These are phyloP conservation scores for Symmetrospora coprosmae DNA, from an alignment of 768 basidiomycete species.

Conservation along the genomic window DNA sequence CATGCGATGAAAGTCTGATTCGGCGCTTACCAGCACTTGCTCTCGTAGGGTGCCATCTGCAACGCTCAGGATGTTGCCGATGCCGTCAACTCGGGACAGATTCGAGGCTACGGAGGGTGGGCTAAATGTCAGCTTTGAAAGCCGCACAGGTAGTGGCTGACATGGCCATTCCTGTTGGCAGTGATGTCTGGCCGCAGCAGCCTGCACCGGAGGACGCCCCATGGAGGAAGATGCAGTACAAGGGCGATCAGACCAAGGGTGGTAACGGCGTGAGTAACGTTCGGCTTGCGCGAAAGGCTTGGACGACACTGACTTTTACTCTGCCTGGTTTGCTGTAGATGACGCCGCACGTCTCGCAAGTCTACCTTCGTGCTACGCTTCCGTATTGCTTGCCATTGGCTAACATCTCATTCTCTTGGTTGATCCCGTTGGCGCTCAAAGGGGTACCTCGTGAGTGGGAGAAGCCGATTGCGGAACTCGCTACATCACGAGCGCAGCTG, in stretches of 20 bases:
- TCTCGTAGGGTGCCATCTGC: constrained; percentile 57
- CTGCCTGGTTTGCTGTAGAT: too few species aligned
- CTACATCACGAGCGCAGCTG: too few species aligned
- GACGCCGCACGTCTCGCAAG: too few species aligned
- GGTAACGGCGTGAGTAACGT: constrained; percentile 91
- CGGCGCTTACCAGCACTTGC: not conserved
- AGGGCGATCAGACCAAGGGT: constrained; percentile 53
- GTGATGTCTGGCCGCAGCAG: constrained; percentile 70
- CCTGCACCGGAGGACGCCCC: constrained; percentile 73
- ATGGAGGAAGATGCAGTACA: constrained; percentile 58
- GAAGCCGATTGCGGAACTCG: too few species aligned
- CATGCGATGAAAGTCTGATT: not conserved
- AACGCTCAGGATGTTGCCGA: constrained; percentile 64
- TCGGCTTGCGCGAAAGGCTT: too few species aligned
- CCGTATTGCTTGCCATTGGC: not conserved
- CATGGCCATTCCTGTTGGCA: constrained; percentile 30
- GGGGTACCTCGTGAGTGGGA: too few species aligned
- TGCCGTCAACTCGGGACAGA: constrained; percentile 60
- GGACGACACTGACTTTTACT: constrained; percentile 25
- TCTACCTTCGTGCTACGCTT: too few species aligned
- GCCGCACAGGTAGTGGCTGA: too few species aligned
- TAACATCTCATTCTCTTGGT: not conserved
- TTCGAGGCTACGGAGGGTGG: constrained; percentile 44
- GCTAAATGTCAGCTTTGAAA: too few species aligned
- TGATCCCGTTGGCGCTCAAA: not conserved